These are phyloP conservation scores for Metschnikowia lochheadii DNA, from an alignment of 805 yeast genomes.

Conservation along the genomic window DNA sequence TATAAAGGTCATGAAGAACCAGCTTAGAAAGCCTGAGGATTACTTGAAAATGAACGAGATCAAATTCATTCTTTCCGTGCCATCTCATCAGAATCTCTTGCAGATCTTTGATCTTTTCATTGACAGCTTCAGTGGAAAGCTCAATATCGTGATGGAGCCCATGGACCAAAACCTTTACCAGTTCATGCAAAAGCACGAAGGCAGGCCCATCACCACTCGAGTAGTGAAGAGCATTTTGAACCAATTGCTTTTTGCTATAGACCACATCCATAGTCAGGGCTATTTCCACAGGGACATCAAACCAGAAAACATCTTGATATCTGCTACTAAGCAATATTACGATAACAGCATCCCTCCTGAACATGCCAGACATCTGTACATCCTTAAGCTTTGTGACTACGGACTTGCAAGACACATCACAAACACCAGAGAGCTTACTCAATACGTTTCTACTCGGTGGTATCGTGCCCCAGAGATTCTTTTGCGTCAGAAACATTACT, in stretches of 20 bases:
- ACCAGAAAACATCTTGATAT: slow-evolving; percentile 85
- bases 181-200: slow-evolving; percentile 60
- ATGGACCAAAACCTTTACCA: slow-evolving; percentile 81
- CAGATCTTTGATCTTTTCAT: slow-evolving; percentile 76
- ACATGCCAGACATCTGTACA: slow-evolving; percentile 44
- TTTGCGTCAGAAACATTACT: slow-evolving; percentile 56
- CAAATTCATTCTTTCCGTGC: slow-evolving; percentile 59
- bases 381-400: slow-evolving; percentile 75
- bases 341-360: slow-evolving; percentile 40
- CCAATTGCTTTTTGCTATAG: slow-evolving; percentile 72
- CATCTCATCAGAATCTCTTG: slow-evolving; percentile 68
- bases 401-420: slow-evolving; percentile 66
- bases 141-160: slow-evolving; percentile 85
- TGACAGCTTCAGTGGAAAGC: slow-evolving; percentile 53
- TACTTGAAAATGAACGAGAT: slow-evolving; percentile 55
- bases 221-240: slow-evolving; percentile 63
- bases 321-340: slow-evolving; percentile 53
- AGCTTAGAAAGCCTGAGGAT: slow-evolving; percentile 21
- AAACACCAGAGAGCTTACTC: slow-evolving; percentile 57
- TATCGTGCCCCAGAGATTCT: slow-evolving; percentile 80
- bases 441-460: slow-evolving; percentile 83
- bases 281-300: slow-evolving; percentile 88
- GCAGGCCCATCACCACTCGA: slow-evolving; percentile 48
- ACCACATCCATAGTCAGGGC: slow-evolving; percentile 69
- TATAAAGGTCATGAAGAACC: slow-evolving; percentile 67